A percentile compares a stretch with the other conserved stretches of the same genome.
These are phyloP conservation scores for Phaeosphaeriaceae sp. DNA, from an alignment of 2,329 filamentous ascomycete species.

Conservation along the genomic window DNA sequence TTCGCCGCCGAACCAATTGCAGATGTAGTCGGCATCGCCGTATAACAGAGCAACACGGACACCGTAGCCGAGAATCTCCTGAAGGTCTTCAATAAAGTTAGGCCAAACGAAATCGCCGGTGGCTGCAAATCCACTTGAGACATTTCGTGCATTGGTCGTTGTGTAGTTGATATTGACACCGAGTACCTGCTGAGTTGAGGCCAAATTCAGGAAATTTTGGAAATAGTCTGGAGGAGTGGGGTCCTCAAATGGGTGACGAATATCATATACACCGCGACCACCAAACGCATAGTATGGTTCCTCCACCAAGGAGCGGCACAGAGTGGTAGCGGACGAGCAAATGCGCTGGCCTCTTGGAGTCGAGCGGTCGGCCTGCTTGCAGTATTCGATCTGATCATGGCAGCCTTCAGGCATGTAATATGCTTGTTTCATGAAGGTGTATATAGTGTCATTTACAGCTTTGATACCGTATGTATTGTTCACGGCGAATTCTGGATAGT, in stretches of 20 bases:
- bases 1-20: constrained; percentile 75
- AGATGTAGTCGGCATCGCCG: constrained; percentile 64
- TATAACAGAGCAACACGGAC: constrained; percentile 64
- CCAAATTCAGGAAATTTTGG: constrained; percentile 59
- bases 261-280: constrained; percentile 62
- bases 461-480: constrained; percentile 63
- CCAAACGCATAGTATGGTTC: constrained; percentile 49
- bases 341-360: constrained; percentile 36
- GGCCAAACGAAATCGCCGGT: constrained; percentile 56
- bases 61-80: constrained; percentile 60
- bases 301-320: constrained; percentile 55
- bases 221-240: constrained; percentile 61
- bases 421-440: constrained; percentile 52
- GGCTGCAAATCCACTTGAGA: constrained; percentile 52
- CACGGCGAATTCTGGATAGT: constrained; percentile 58
- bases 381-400: constrained; percentile 57
- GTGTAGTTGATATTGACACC: constrained; percentile 64
- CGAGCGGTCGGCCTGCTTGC: constrained; percentile 42
- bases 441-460: constrained; percentile 55
- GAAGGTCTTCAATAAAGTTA: constrained; percentile 54
- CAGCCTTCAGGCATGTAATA: constrained; percentile 59
- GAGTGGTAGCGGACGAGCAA: constrained; percentile 46
- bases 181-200: constrained; percentile 58
- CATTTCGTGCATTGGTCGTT: constrained; percentile 45
- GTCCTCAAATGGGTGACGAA: constrained; percentile 58